Base-by-base conservation (phyloP, 1,139 yeast species). In the Geotrichum macrosporum region DNA sequence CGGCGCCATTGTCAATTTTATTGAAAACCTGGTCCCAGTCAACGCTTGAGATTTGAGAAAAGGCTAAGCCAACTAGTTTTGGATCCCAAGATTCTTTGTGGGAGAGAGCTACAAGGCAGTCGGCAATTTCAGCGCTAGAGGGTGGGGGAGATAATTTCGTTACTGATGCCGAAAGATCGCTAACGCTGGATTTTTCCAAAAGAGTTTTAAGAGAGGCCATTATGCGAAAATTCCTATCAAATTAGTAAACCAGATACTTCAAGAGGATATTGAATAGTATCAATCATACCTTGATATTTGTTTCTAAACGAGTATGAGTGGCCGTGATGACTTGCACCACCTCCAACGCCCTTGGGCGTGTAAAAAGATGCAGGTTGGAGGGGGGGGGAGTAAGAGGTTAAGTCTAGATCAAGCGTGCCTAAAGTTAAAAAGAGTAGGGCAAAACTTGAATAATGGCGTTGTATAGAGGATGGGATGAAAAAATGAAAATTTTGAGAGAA, bases 211-310 rank as follows among this genome's bases (percentile, higher is more conserved):
- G 45, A 26, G 27, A 45, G 32, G 8, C 35, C 32, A 19, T 30
- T 36, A 16, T 45, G 45, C 19, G 48, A 12, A 24, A 22, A 76
- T 72, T 27, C 76, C 66, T 41, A 75, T 64, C 48, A 80, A 65
- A 43, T 80, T 69, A 18, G 76, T 70, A 44, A 81, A 61, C 61
- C n/a, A n/a, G n/a, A n/a, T n/a, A n/a, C n/a, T n/a, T n/a, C n/a
- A n/a, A n/a, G n/a, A n/a, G n/a, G n/a, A n/a, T n/a, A n/a, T n/a
- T 80, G 85, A 38, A 78, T 74, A 52, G 72, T 61, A 42, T 74
- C 65, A 44, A 74, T 74, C 60, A 73, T 72, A 47, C 69, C 64
- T 50, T 72, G 57, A 56, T 72, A 74, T 4, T 38, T 36, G 13
- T 39, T 27, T 39, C 33, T 45, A 39, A 22, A 22, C 1, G 18